Evolutionary conservation across 495 filamentous ascomycete species (phyloP), one percentile per base, ranked within the genome.

Genomic region (Annulohypoxylon maeteangense): DNA sequence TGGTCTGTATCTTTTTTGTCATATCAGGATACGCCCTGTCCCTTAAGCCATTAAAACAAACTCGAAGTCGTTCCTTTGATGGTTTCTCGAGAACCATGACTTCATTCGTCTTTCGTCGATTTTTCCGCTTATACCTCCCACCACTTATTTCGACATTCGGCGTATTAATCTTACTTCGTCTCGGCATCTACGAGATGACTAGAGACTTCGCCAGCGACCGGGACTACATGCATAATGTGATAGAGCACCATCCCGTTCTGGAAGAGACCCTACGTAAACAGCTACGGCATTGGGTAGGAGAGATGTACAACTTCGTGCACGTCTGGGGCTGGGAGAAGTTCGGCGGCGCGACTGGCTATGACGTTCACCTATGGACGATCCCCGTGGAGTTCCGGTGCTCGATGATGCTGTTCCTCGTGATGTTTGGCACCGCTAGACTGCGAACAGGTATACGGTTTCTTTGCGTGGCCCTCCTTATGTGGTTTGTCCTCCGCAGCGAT

Each of bases 1-100:
- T 91, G 87, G 91, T 92, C 27, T 86, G 86, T 75, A 86, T 92
- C 56, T 93, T 93, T 81, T 92, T 92, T 78, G 88, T 93, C 57
- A 87, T 93, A 50, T 91, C 89, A 4, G 91, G 91, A 67, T 91
- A 90, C 70, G 90, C 90, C 0, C 83, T 93, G 6, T 87, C 86
- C 51, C 83, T 88, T 27, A 90, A 90, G 53, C 89, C 91, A 0
- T 72, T 92, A 7, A 88, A 86, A 67, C 82, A 87, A 18, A 83
- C 85, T 44, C 87, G 86, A 32, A 79, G 73, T 51, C 84, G 83
- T 11, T 78, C 82, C 10, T 74, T 67, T 40, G 69, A 78, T 12
- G 75, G 62, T 1, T 74, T 83, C 16, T 63, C 77, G 1, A 51
- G 59, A 34, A 82, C 83, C 25, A 76, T 86, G 71, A 87, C 87